Evolutionary conservation across 345 rosid species (phyloP), one percentile per base, ranked within the genome.

Genomic region (Nasturtium officinale): DNA sequence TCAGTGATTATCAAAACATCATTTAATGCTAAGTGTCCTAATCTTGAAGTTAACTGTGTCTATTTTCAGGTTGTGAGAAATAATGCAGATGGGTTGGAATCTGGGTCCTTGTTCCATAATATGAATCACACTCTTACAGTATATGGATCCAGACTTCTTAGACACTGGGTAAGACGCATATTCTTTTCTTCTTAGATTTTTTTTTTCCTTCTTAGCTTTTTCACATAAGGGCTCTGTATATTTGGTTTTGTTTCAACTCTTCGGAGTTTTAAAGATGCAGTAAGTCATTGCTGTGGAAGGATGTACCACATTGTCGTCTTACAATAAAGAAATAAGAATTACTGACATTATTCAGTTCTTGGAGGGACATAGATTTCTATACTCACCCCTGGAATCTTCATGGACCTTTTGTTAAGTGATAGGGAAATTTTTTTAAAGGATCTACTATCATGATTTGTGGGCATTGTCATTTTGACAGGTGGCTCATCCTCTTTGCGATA

Each of bases 101-200:
- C 87, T 75, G 95, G 98, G 70, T 88, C 98, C 23, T 84, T 94
- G 79, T 78, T 94, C 64, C 83, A 83, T 43, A 69, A 62, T 57
- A 89, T 91, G 96, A 89, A 91, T 75, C 82, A 80, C 62, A 89
- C 97, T 63, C 89, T 84, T 52, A 94, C 98, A 12, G 80, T 77
- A 61, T 89, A 83, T 62, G 98, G 98, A 53, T 91, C 92, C 62
- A 88, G 98, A 86, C 89, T 94, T 72, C 87, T 94, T 40, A 87
- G 89, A 65, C 88, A 84, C 73, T 94, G 98, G 98, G 98, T 94
- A 91, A 71, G 90, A 59, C 59, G 16, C 65, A 51, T 20, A 46
- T 17, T 53, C 5, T n/a, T 58, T 71, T 50, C 45, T 38, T 71
- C 30, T 37, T 71, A 48, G 18, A n/a, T n/a, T n/a, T n/a, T n/a